phyloP scores from a whole-genome alignment of 2,329 filamentous ascomycete species.

The Arthrobotrys iridis region DNA sequence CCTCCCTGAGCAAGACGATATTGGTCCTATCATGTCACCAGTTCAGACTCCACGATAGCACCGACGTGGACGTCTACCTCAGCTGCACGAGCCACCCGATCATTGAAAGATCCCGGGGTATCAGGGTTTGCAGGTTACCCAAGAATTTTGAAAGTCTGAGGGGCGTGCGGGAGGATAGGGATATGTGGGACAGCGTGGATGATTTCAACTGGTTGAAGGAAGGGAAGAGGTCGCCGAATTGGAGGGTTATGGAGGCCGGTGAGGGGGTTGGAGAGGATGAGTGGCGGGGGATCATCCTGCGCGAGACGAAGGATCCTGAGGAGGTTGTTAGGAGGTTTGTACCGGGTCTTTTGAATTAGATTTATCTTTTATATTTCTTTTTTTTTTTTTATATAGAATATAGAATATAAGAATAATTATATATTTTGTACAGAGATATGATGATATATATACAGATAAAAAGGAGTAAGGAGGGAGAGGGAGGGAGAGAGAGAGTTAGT shows the following conservation, averaged over 20 bases:
- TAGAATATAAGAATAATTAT: no score
- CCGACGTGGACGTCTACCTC: constrained; percentile 83
- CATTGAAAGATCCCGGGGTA: constrained; percentile 83
- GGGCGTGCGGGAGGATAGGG: constrained; percentile 61
- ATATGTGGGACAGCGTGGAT: constrained; percentile 89
- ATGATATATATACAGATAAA: neutral
- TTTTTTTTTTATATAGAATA: no score
- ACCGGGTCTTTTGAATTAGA: neutral
- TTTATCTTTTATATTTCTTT: no score
- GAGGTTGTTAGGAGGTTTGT: neutral
- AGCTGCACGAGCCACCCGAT: constrained; percentile 85
- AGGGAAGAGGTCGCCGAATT: constrained; percentile 82
- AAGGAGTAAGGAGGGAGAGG: neutral
- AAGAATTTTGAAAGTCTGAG: constrained; percentile 69
- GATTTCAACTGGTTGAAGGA: constrained; percentile 97
- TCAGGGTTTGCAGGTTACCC: constrained; percentile 83
- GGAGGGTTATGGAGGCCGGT: constrained; percentile 73
- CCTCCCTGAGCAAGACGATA: constrained; percentile 75
- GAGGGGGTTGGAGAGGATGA: constrained; percentile 70
- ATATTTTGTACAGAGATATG: neutral
- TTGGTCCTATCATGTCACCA: constrained; percentile 84
- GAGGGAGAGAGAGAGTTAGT: neutral
- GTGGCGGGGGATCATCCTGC: constrained; percentile 66
- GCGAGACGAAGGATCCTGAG: neutral
- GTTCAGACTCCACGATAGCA: constrained; percentile 89